Evolutionary conservation across 208 protist species (phyloP).

Genomic region (Leishmania tarentolae): DNA sequence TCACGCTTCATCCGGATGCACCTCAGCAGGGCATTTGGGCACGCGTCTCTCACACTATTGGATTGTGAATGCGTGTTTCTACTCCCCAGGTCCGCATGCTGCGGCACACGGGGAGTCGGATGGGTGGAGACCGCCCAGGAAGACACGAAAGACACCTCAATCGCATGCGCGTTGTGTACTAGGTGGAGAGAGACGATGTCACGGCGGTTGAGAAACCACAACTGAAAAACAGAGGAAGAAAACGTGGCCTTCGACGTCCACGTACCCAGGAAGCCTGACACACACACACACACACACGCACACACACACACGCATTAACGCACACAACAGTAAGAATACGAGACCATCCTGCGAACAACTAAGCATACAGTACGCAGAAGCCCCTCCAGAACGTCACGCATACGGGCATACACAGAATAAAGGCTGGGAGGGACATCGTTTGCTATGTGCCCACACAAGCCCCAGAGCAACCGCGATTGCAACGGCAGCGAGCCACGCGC

Average conservation of each 20-base stretch:
- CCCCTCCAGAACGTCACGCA: background rate
- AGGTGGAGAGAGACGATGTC: background rate
- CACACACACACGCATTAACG: background rate
- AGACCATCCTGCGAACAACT: background rate
- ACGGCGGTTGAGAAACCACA: background rate
- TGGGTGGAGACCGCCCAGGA: background rate
- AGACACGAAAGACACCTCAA: background rate
- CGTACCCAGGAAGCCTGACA: background rate
- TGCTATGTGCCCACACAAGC: background rate
- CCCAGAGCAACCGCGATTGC: background rate
- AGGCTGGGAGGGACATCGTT: background rate
- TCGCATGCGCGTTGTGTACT: background rate
- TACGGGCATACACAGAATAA: background rate
- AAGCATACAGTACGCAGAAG: background rate
- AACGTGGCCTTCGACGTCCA: background rate
- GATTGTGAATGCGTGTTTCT: background rate
- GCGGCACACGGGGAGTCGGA: background rate
- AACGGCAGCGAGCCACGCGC: background rate
- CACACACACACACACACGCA: constrained; percentile 1
- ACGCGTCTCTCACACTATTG: background rate
- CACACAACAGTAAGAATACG: background rate
- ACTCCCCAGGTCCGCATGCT: background rate
- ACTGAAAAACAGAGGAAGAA: background rate
- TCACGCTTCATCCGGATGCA: background rate
- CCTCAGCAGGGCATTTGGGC: background rate